Evolutionary conservation across 2,329 filamentous ascomycete species (phyloP).

Genomic region (Stachybotrys chartarum): DNA sequence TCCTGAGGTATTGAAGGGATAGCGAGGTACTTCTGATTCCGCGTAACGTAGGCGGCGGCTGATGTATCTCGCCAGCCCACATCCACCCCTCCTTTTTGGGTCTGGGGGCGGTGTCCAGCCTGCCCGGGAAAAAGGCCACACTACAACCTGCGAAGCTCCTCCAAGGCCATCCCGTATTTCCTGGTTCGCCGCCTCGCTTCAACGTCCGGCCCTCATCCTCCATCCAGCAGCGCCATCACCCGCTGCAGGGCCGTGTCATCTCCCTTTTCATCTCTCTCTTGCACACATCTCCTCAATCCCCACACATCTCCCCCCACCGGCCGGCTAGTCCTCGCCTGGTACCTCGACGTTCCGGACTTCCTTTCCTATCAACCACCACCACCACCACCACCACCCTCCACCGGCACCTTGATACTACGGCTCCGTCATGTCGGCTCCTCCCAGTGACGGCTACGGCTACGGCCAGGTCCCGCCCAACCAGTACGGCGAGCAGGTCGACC

Average conservation of each 20-base stretch:
- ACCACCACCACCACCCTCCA: conserved; percentile 6
- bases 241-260: not conserved
- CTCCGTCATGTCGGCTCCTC: conserved; percentile 49
- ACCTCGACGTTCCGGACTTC: conserved; percentile 7
- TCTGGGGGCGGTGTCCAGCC: not conserved
- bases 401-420: conserved; percentile 13
- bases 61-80: conserved; percentile 1
- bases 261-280: not conserved
- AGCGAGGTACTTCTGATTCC: not conserved
- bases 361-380: conserved; percentile 2
- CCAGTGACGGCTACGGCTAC: conserved; percentile 48
- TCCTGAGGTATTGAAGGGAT: not conserved
- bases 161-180: not conserved
- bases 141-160: not conserved
- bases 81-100: conserved; percentile 5
- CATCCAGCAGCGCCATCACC: not conserved
- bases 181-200: not conserved
- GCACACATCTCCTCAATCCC: not conserved
- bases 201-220: not conserved
- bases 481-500: conserved; percentile 27
- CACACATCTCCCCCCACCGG: not conserved
- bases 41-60: not conserved
- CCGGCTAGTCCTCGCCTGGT: conserved; percentile 6
- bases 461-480: conserved; percentile 38
- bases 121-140: not conserved